Percentiles rank a stretch among this genome's conserved stretches.
These are phyloP conservation scores for Scheffersomyces coipomensis DNA, from an alignment of 805 yeast genomes.

Conservation along the genomic window DNA sequence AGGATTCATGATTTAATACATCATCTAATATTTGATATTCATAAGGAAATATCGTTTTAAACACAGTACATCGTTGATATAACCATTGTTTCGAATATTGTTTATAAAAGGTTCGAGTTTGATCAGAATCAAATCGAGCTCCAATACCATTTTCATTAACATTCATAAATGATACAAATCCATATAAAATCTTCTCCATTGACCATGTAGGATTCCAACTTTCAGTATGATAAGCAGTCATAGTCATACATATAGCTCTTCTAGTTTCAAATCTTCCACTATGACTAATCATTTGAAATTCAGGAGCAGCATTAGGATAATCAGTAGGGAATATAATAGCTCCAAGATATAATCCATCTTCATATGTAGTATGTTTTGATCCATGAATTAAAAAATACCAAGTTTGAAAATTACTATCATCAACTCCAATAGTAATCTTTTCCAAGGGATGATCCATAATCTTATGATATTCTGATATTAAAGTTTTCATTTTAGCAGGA, in stretches of 20 bases:
- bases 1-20: not conserved
- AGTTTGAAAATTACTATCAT: constrained; percentile 10
- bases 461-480: constrained; percentile 8
- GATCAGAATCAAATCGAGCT: not conserved
- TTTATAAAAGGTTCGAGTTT: constrained; percentile 3
- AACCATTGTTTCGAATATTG: constrained; percentile 13
- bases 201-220: constrained; percentile 17
- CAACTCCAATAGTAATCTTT: constrained; percentile 8
- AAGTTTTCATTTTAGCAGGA: too few species aligned
- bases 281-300: constrained; percentile 17
- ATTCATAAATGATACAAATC: constrained; percentile 15
- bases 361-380: constrained; percentile 8
- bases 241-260: constrained; percentile 10
- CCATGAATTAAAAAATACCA: constrained; percentile 16
- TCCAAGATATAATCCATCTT: constrained; percentile 14
- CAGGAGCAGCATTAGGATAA: constrained; percentile 15
- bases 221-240: constrained; percentile 13
- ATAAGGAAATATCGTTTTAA: constrained; percentile 10
- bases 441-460: constrained; percentile 8
- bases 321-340: constrained; percentile 12
- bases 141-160: constrained; percentile 10
- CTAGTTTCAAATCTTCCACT: constrained; percentile 11
- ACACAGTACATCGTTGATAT: constrained; percentile 8
- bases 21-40: constrained; percentile 9
- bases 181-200: constrained; percentile 11